Evolutionary conservation across 108 stramenopile genomes (phyloP).

Genomic region (Pseudonitzschia multiseries): DNA sequence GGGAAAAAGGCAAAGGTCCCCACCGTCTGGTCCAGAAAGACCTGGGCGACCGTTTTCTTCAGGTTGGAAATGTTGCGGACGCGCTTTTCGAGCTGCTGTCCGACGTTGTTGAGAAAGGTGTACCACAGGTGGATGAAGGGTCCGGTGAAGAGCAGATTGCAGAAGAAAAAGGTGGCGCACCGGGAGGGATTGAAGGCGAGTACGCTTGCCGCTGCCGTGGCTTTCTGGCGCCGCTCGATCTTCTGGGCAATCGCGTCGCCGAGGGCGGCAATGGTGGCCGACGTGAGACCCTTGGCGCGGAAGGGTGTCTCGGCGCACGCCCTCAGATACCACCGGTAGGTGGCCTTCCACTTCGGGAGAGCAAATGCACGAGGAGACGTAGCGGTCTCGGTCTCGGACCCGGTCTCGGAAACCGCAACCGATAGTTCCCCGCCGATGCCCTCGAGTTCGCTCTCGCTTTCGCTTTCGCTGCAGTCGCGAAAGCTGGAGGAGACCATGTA

Average conservation of each 20-base stretch:
- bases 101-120: slow-evolving; percentile 18
- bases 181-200: slow-evolving; percentile 7
- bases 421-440: background rate
- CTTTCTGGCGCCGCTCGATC: background rate
- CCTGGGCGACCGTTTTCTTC: slow-evolving; percentile 20
- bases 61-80: slow-evolving; percentile 8
- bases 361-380: too few species aligned
- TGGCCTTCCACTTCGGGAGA: slow-evolving; percentile 1
- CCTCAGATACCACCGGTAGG: slow-evolving; percentile 2
- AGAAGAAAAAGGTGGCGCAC: slow-evolving; percentile 20
- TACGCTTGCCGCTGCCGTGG: background rate
- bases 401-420: too few species aligned
- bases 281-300: background rate
- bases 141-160: slow-evolving; percentile 30
- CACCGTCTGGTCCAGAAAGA: slow-evolving; percentile 37
- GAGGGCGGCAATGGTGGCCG: slow-evolving; percentile 6
- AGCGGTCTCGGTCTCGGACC: too few species aligned
- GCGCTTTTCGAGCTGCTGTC: slow-evolving; percentile 17
- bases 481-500: slow-evolving; percentile 1
- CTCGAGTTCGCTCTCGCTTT: background rate
- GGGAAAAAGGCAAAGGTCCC: slow-evolving; percentile 36
- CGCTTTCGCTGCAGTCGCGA: background rate
- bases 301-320: slow-evolving; percentile 1
- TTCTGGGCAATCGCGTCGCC: slow-evolving; percentile 25
- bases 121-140: slow-evolving; percentile 40